Evolutionary conservation across 768 basidiomycete species (phyloP).

Genomic region (Amanita jacksonii): DNA sequence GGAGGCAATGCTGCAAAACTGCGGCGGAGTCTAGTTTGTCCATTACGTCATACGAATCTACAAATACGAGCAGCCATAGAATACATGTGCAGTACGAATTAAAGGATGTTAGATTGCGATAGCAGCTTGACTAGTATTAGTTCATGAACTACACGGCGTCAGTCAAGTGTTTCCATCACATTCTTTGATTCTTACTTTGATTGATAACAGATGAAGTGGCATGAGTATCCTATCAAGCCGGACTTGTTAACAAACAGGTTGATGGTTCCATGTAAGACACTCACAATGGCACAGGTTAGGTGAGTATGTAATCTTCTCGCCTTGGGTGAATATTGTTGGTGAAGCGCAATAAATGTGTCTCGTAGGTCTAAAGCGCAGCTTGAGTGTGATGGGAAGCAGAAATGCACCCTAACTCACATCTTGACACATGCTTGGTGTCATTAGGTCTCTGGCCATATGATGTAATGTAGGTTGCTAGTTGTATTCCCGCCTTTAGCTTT

Average conservation of each 20-base stretch:
- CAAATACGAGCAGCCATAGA: not conserved
- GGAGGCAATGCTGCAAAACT: not conserved
- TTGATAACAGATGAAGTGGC: constrained; percentile 38
- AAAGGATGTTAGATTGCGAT: constrained; percentile 24
- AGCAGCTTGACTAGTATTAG: constrained; percentile 26
- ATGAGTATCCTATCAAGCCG: constrained; percentile 29
- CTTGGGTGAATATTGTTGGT: constrained; percentile 39
- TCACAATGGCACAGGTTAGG: constrained; percentile 48
- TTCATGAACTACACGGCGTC: constrained; percentile 22
- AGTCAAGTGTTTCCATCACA: not conserved
- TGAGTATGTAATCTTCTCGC: constrained; percentile 42
- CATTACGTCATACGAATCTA: constrained; percentile 4
- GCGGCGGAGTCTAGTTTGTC: not conserved
- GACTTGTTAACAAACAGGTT: constrained; percentile 11
- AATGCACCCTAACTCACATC: constrained; percentile 31
- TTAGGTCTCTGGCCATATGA: constrained; percentile 45
- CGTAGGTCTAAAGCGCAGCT: constrained; percentile 32
- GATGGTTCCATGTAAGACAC: constrained; percentile 14
- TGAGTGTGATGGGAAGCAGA: not conserved
- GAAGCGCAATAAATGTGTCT: constrained; percentile 39
- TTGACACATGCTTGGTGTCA: constrained; percentile 38
- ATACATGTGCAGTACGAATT: constrained; percentile 11
- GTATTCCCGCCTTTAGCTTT: constrained; percentile 41
- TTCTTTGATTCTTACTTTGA: constrained; percentile 28
- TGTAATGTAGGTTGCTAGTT: constrained; percentile 46